These are phyloP conservation scores for Botrytis porri DNA, from an alignment of 2,329 filamentous ascomycete genomes.

Conservation along the genomic window DNA sequence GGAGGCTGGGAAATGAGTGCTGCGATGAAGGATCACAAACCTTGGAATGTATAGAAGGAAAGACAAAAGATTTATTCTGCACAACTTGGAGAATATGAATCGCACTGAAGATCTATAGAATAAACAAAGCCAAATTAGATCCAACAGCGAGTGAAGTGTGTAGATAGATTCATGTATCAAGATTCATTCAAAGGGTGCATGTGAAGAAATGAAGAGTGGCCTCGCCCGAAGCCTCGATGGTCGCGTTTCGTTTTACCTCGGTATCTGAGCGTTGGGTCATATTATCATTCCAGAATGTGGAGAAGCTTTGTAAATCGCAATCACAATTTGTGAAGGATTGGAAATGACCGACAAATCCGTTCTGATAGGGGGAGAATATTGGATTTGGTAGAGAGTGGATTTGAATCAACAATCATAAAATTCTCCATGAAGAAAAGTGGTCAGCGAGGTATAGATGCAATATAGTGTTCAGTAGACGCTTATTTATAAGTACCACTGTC, in stretches of 20 bases:
- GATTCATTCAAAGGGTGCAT: not conserved
- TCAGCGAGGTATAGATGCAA: not conserved
- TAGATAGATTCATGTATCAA: slow-evolving; percentile 2
- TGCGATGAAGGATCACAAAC: not conserved
- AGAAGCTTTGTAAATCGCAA: slow-evolving; percentile 8
- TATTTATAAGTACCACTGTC: too few species aligned
- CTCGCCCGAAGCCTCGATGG: slow-evolving; percentile 14
- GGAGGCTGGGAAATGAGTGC: not conserved
- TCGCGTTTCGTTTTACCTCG: slow-evolving; percentile 17
- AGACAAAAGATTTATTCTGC: not conserved
- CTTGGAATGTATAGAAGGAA: not conserved
- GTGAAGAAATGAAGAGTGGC: slow-evolving; percentile 10
- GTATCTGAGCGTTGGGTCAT: slow-evolving; percentile 1
- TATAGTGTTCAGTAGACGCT: not conserved
- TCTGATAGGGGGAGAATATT: not conserved
- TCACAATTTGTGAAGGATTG: not conserved
- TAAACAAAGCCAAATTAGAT: not conserved
- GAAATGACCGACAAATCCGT: not conserved
- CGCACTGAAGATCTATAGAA: not conserved
- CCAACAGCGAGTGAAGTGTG: not conserved
- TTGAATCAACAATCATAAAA: not conserved
- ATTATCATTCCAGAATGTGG: not conserved
- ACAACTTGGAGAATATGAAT: not conserved
- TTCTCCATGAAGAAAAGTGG: not conserved
- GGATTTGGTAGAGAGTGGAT: not conserved